Evolutionary conservation across 2,329 filamentous ascomycete genomes (phyloP).

Genomic region (Atkinsonella hypoxylon): DNA sequence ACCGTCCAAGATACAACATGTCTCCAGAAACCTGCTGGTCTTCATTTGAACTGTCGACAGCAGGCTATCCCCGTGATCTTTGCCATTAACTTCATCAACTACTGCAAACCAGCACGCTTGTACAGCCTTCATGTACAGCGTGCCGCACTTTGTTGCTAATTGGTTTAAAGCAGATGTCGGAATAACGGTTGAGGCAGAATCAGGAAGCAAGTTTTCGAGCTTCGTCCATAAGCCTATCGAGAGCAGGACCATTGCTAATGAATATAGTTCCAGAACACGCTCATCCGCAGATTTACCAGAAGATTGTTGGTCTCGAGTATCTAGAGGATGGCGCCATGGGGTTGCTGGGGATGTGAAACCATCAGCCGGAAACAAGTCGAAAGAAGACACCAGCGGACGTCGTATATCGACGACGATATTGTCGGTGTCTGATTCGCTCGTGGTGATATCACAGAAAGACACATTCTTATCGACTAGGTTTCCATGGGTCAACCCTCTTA

Average conservation of each 20-base stretch:
- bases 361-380: conserved; percentile 51
- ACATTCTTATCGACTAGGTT: conserved; percentile 57
- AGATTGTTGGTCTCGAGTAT: conserved; percentile 38
- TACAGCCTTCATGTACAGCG: conserved; percentile 63
- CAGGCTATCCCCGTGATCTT: conserved; percentile 35
- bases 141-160: conserved; percentile 57
- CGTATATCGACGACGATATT: conserved; percentile 48
- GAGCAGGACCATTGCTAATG: conserved; percentile 59
- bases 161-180: conserved; percentile 49
- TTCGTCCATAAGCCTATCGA: conserved; percentile 68
- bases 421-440: conserved; percentile 26
- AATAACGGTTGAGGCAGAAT: conserved; percentile 35
- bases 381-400: conserved; percentile 58
- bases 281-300: conserved; percentile 40
- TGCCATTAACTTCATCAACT: conserved; percentile 44
- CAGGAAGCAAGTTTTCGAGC: conserved; percentile 40
- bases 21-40: conserved; percentile 46
- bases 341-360: conserved; percentile 10
- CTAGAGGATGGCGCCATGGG: conserved; percentile 49
- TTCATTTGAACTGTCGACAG: conserved; percentile 41
- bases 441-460: conserved; percentile 45
- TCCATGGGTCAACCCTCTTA: conserved; percentile 56
- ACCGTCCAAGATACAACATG: conserved; percentile 47
- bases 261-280: conserved; percentile 56
- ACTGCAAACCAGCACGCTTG: conserved; percentile 61